Base-by-base conservation (phyloP, 78 protist species). In the Mantamonas sphyraenae region DNA sequence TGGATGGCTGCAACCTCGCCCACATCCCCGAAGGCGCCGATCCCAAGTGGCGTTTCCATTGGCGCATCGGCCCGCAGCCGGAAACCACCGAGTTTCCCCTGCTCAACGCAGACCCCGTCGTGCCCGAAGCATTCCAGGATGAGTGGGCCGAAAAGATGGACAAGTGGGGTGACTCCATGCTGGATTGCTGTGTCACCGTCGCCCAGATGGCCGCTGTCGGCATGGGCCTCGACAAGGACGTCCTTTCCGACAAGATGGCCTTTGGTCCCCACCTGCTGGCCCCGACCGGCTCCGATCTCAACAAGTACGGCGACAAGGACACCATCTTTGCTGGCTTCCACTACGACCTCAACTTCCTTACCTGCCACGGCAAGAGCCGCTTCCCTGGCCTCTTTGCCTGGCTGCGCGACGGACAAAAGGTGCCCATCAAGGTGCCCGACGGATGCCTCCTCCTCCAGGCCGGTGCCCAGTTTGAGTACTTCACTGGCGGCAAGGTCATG, bases 11-110 rank as follows among this genome's bases (percentile, higher is more conserved):
- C 19, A 2, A 73, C 31, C 1, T 24, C 53, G 73, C 85, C 22
- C 22, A 8, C 45, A 7, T 16, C 19, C 60, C 65, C 16, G 0
- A 0, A 3, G 90, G 89, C 0, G 76, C 94, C 26, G 95, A 90
- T 63, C 88, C 82, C 58, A 90, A 90, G 71, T 87, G 91, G 95
- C 72, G 95, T 62, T 90, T 80, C 82, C 86, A 86, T 69, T 86
- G 92, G 91, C 68, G 90, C 53, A 71, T 86, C 47, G 90, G 95
- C 34, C 88, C 83, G 65, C 59, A 87, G 14, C 93, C 93, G 64
- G 26, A 24, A 9, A 63, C 77, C n/a, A 71, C 86, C 20, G 51
- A 69, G 56, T 85, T 57, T 60, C 81, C 68, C 37, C 83, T 77
- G 26, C 68, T 83, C 30, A 83, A 90, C 43, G 80, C 84, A 24